These are phyloP conservation scores for Arabidopsis suecica DNA, from an alignment of 345 rosid genomes.

Conservation along the genomic window DNA sequence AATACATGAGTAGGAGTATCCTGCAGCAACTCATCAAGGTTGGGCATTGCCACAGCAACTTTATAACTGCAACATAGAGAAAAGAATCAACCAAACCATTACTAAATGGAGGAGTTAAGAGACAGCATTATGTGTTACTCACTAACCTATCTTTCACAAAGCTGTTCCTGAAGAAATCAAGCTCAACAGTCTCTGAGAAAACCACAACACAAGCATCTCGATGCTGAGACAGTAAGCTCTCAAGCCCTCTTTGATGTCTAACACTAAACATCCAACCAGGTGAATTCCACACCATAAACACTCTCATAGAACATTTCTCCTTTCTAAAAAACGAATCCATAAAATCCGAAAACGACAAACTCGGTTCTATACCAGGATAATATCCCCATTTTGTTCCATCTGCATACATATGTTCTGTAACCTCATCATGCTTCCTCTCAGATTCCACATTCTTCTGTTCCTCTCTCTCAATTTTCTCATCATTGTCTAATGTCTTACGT, in stretches of 20 bases:
- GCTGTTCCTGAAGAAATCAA: constrained; percentile 80
- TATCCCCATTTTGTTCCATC: constrained; percentile 98
- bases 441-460: constrained; percentile 30
- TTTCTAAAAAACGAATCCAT: constrained; percentile 67
- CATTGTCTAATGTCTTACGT: constrained; percentile 56
- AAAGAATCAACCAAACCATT: constrained; percentile 21
- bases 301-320: constrained; percentile 64
- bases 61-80: constrained; percentile 57
- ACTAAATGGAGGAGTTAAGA: constrained; percentile 5
- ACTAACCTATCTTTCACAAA: constrained; percentile 88
- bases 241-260: constrained; percentile 89
- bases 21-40: constrained; percentile 83
- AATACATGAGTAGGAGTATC: constrained; percentile 72
- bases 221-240: constrained; percentile 80
- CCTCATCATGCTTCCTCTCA: constrained; percentile 49
- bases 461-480: constrained; percentile 25
- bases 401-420: constrained; percentile 63
- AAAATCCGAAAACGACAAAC: constrained; percentile 72
- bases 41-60: constrained; percentile 92
- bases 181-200: constrained; percentile 86
- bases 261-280: constrained; percentile 95
- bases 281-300: constrained; percentile 95
- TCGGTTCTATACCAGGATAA: constrained; percentile 75
- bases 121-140: constrained; percentile 3
- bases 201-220: constrained; percentile 83